phyloP scores from a whole-genome alignment of 139 green algal genomes.

The Chlorella sp. region DNA sequence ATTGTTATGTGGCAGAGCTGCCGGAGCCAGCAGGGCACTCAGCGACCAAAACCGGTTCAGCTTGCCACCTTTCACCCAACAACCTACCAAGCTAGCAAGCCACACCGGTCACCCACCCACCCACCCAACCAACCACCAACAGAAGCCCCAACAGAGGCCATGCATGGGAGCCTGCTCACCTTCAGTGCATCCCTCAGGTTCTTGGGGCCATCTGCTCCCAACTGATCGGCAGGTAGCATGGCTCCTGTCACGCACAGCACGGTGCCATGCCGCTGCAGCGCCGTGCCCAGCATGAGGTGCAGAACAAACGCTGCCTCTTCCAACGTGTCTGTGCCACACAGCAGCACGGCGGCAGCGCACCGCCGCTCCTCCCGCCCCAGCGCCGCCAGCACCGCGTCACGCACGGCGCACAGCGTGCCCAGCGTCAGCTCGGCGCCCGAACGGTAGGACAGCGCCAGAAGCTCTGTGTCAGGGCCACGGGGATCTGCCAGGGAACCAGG shows the following conservation, averaged over 20 bases:
- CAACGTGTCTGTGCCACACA: constrained; percentile 50
- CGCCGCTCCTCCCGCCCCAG: too few species aligned
- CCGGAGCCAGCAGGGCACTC: not conserved
- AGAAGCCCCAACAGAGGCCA: not conserved
- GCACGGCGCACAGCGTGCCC: not conserved
- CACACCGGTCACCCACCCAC: not conserved
- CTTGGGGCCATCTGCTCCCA: constrained; percentile 24
- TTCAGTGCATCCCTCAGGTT: constrained; percentile 49
- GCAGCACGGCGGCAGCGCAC: not conserved
- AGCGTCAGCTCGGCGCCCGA: constrained; percentile 7
- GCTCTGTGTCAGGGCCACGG: not conserved
- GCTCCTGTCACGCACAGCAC: constrained; percentile 40
- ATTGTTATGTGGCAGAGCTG: too few species aligned
- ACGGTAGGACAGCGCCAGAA: not conserved
- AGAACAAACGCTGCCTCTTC: constrained; percentile 50
- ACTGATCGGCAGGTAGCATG: constrained; percentile 49
- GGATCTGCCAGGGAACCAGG: not conserved
- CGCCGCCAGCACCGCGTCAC: not conserved
- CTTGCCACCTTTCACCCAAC: not conserved
- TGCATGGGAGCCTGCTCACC: not conserved
- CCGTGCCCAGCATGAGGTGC: constrained; percentile 32
- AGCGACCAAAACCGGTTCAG: not conserved
- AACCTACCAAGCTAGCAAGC: not conserved
- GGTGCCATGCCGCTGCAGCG: not conserved
- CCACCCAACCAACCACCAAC: not conserved